phyloP scores from a whole-genome alignment of 2,329 filamentous ascomycete genomes.

The Penicillium sp. region DNA sequence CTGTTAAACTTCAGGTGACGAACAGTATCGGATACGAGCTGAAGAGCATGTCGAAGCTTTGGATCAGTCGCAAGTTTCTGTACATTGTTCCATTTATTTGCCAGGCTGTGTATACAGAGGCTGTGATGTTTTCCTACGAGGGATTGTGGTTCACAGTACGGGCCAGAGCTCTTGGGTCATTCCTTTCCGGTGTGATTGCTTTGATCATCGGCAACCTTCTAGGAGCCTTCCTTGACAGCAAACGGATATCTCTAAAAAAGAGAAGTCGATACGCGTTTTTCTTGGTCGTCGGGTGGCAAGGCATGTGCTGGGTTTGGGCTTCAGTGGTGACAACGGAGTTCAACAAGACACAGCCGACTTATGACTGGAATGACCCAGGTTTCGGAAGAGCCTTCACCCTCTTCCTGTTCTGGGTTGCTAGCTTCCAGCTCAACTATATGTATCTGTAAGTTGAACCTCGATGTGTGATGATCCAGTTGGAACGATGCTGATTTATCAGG shows the following conservation, averaged over 20 bases:
- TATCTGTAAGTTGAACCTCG: conserved; percentile 54
- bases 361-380: conserved; percentile 64
- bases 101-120: conserved; percentile 69
- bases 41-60: conserved; percentile 58
- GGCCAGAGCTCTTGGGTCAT: conserved; percentile 67
- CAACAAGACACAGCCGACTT: conserved; percentile 56
- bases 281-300: conserved; percentile 54
- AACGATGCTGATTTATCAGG: conserved; percentile 35
- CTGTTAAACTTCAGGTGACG: conserved; percentile 60
- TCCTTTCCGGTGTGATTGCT: conserved; percentile 67
- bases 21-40: conserved; percentile 60
- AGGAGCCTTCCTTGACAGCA: conserved; percentile 65
- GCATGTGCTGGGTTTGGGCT: conserved; percentile 71
- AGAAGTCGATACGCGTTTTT: conserved; percentile 59
- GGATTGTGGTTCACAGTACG: conserved; percentile 69
- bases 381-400: conserved; percentile 68
- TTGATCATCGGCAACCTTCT: conserved; percentile 65
- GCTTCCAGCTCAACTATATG: conserved; percentile 73
- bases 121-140: conserved; percentile 70
- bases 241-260: conserved; percentile 53
- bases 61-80: conserved; percentile 62
- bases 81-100: conserved; percentile 67
- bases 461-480: background rate
- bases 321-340: conserved; percentile 65
- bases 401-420: conserved; percentile 65